phyloP scores from a whole-genome alignment of 2,329 filamentous ascomycete genomes.

The Trichothecium sympodiale region DNA sequence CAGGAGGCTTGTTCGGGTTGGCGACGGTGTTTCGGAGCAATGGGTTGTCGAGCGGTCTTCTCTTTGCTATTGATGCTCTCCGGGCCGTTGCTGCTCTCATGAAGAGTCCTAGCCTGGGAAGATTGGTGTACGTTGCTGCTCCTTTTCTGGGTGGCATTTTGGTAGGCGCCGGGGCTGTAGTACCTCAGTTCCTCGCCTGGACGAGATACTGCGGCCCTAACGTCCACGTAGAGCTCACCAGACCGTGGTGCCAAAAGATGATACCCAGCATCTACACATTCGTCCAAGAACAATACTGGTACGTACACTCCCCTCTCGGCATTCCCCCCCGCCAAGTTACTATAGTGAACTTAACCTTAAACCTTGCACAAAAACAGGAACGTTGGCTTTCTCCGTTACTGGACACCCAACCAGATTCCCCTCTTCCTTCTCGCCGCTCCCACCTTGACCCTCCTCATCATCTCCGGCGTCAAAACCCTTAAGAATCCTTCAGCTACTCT shows the following conservation, averaged over 20 bases:
- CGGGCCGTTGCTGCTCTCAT: slow-evolving; percentile 18
- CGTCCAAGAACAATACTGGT: slow-evolving; percentile 89
- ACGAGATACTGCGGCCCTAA: slow-evolving; percentile 48
- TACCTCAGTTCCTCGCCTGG: slow-evolving; percentile 71
- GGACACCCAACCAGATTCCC: slow-evolving; percentile 76
- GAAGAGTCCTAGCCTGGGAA: slow-evolving; percentile 17
- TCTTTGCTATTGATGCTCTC: slow-evolving; percentile 56
- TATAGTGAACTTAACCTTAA: slow-evolving; percentile 8
- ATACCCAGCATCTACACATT: slow-evolving; percentile 84
- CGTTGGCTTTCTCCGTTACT: slow-evolving; percentile 79
- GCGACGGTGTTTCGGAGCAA: slow-evolving; percentile 74
- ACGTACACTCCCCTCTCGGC: slow-evolving; percentile 20
- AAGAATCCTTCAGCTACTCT: slow-evolving; percentile 10
- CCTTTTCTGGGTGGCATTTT: slow-evolving; percentile 56
- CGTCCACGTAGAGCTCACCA: slow-evolving; percentile 18
- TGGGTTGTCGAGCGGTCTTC: slow-evolving; percentile 68
- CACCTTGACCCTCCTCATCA: slow-evolving; percentile 52
- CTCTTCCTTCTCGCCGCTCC: slow-evolving; percentile 78
- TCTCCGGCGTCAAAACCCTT: slow-evolving; percentile 41
- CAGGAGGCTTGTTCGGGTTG: slow-evolving; percentile 60
- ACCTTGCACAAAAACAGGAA: slow-evolving; percentile 48
- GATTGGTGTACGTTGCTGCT: slow-evolving; percentile 41
- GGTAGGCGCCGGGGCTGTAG: slow-evolving; percentile 54
- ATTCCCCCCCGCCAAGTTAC: not conserved
- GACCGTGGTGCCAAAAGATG: slow-evolving; percentile 65